A percentile compares a stretch with the other conserved stretches of the same genome.
Evolutionary conservation across 768 basidiomycete genomes (phyloP).

Genomic region (Rhodocollybia butyracea): DNA sequence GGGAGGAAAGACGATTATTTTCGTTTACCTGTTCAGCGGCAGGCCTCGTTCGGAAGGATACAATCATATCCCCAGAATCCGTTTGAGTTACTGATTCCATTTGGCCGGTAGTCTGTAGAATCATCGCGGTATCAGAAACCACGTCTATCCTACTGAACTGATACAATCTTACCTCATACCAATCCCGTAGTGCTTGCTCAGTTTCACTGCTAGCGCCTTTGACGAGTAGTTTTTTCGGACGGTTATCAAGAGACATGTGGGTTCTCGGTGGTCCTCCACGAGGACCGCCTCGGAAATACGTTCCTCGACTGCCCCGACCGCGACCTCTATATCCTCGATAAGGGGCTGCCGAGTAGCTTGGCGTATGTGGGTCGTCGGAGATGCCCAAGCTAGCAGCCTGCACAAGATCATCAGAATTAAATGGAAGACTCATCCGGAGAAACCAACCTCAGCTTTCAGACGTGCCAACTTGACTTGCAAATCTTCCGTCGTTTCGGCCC

Average conservation of each 20-base stretch:
- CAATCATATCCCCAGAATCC: constrained; percentile 58
- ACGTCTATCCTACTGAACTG: not conserved
- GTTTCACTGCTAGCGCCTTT: constrained; percentile 57
- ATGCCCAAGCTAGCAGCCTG: constrained; percentile 79
- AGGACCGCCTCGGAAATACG: constrained; percentile 53
- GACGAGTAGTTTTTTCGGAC: constrained; percentile 76
- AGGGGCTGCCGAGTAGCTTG: constrained; percentile 34
- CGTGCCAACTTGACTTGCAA: constrained; percentile 72
- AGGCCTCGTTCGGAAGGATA: constrained; percentile 67
- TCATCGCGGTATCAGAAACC: not conserved
- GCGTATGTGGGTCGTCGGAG: constrained; percentile 43
- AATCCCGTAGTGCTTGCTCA: constrained; percentile 65
- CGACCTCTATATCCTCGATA: constrained; percentile 74
- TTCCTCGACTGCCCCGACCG: constrained; percentile 56
- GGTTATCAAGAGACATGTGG: constrained; percentile 89
- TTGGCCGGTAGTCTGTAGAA: constrained; percentile 58
- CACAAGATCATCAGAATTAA: not conserved
- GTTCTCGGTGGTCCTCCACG: constrained; percentile 65
- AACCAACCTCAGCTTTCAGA: constrained; percentile 73
- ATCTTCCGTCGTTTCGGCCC: constrained; percentile 59
- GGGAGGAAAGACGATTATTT: constrained; percentile 13
- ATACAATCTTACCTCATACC: constrained; percentile 67
- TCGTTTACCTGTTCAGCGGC: constrained; percentile 72
- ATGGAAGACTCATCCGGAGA: not conserved
- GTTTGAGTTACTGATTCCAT: constrained; percentile 59